Evolutionary conservation across 192 early-diverging fungal genomes (phyloP), one percentile per base, ranked within the genome.

Genomic region (Lobosporangium transversale): DNA sequence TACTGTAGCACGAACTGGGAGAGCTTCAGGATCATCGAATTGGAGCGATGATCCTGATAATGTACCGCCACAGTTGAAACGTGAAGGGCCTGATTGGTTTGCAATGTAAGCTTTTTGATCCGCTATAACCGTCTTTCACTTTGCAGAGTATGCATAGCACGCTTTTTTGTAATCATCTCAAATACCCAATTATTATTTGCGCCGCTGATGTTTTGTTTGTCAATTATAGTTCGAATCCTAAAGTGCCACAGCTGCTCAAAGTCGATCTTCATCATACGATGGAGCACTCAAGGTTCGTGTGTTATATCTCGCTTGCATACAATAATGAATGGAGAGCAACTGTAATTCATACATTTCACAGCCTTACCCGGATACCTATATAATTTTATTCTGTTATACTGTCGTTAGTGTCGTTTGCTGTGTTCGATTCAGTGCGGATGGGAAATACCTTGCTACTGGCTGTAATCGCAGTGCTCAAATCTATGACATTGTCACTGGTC

Each of bases 341-440:
- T n/a, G n/a, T n/a, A n/a, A n/a, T n/a, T n/a, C n/a, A n/a, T n/a
- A n/a, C n/a, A n/a, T n/a, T n/a, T n/a, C n/a, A n/a, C n/a, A n/a
- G n/a, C n/a, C n/a, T n/a, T n/a, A n/a, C n/a, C n/a, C n/a, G n/a
- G n/a, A n/a, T n/a, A n/a, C n/a, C n/a, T n/a, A n/a, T n/a, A n/a
- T n/a, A n/a, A n/a, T n/a, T n/a, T n/a, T n/a, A n/a, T n/a, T n/a
- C n/a, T n/a, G n/a, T n/a, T n/a, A n/a, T n/a, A n/a, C n/a, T n/a
- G n/a, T n/a, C n/a, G n/a, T n/a, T 58, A 94, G 94, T 74, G 96
- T 99, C 26, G 97, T 99, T n/a, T 99, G 97, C 81, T 98, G 95
- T 64, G 95, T 98, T 31, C 94, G 93, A 62, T 99, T 99, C 69
- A 96, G 94, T 58, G 85, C 89, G 10, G 95, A 98, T 78, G 97